phyloP scores from a whole-genome alignment of 805 yeast species.

The Spathaspora boniae region DNA sequence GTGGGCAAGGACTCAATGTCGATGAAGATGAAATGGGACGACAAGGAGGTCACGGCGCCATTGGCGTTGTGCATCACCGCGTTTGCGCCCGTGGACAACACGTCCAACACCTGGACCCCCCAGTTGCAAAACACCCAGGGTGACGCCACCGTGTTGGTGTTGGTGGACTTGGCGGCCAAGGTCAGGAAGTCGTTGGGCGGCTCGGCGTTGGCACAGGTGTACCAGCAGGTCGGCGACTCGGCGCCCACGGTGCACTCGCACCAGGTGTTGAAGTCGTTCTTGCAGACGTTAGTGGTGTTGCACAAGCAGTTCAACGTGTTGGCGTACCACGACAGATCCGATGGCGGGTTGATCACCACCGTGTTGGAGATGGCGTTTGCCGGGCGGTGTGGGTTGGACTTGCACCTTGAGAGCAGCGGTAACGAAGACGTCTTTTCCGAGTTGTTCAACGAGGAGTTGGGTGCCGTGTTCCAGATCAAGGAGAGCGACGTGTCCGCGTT shows the following conservation, averaged over 20 bases:
- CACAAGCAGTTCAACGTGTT: slow-evolving; percentile 66
- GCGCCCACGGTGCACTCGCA: slow-evolving; percentile 82
- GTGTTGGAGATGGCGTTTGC: slow-evolving; percentile 96
- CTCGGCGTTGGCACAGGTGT: slow-evolving; percentile 92
- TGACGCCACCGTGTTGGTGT: slow-evolving; percentile 61
- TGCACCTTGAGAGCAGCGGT: slow-evolving; percentile 36
- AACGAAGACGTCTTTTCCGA: slow-evolving; percentile 44
- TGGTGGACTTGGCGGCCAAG: slow-evolving; percentile 72
- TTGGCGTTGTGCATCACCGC: slow-evolving; percentile 88
- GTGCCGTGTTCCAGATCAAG: slow-evolving; percentile 89
- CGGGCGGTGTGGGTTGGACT: slow-evolving; percentile 77
- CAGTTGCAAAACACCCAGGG: slow-evolving; percentile 45
- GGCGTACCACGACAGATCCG: slow-evolving; percentile 94
- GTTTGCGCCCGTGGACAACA: slow-evolving; percentile 80
- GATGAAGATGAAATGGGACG: slow-evolving; percentile 97
- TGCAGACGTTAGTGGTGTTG: slow-evolving; percentile 64
- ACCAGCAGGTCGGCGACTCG: slow-evolving; percentile 76
- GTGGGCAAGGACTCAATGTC: slow-evolving; percentile 99
- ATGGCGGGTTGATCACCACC: slow-evolving; percentile 90
- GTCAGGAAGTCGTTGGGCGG: slow-evolving; percentile 69
- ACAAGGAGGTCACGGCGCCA: slow-evolving; percentile 93
- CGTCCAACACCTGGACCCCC: slow-evolving; percentile 95
- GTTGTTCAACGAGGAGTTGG: slow-evolving; percentile 90
- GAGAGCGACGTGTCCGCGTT: slow-evolving; percentile 53
- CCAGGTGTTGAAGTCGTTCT: slow-evolving; percentile 59